Percentiles rank a stretch among this genome's conserved stretches.
Conservation (phyloP, 2,329 filamentous ascomycete genomes). For the Metarhizium anisopliae region DNA sequence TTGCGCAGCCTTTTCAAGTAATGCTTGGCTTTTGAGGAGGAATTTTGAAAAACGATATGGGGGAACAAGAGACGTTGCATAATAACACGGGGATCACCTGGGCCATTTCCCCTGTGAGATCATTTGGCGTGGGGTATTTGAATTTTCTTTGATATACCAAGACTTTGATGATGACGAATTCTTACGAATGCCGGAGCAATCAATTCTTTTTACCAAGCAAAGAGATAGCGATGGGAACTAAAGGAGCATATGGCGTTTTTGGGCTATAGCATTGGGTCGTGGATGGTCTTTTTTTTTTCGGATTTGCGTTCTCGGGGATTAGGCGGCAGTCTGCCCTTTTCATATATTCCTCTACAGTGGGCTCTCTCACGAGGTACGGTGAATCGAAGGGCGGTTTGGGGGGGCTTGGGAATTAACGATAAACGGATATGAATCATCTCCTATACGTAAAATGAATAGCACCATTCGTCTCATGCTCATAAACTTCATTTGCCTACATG, state of each 20-base stretch:
- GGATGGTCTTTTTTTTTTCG: background rate
- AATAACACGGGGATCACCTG: too few relatives aligned
- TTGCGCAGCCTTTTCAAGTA: conserved; percentile 50
- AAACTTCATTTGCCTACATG: background rate
- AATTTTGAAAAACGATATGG: too few relatives aligned
- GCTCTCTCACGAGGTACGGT: background rate
- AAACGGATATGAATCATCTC: background rate
- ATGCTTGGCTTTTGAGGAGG: background rate
- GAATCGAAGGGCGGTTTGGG: background rate
- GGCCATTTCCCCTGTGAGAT: too few relatives aligned
- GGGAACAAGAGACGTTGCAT: background rate
- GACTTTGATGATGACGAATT: background rate
- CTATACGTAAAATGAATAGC: background rate
- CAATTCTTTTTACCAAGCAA: background rate
- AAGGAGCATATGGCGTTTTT: background rate
- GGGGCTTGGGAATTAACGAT: background rate
- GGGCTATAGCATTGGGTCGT: conserved; percentile 1
- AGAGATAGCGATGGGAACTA: background rate
- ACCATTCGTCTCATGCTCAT: background rate
- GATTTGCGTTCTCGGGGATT: background rate
- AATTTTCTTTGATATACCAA: background rate
- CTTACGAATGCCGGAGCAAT: background rate
- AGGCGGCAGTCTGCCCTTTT: background rate
- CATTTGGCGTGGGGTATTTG: background rate
- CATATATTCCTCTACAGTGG: background rate